These are phyloP conservation scores for Austroboletus novae-zelandiae DNA, from an alignment of 1,284 basidiomycete species.

Conservation along the genomic window DNA sequence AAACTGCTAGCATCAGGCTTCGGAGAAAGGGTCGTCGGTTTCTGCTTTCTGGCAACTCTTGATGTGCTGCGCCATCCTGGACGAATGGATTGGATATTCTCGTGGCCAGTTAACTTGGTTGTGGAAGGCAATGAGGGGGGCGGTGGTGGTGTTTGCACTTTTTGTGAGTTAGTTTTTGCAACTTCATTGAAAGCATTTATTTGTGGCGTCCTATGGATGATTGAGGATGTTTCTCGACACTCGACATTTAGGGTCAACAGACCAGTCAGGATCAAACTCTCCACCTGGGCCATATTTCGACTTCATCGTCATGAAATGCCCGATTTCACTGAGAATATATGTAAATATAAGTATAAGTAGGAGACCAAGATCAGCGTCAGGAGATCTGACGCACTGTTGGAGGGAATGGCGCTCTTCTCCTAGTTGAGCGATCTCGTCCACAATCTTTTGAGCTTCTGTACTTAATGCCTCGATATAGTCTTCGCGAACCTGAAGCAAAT, in stretches of 20 bases:
- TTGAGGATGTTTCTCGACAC: background rate
- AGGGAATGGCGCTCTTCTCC: background rate
- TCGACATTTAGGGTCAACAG: constrained; percentile 12
- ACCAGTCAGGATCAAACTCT: constrained; percentile 74
- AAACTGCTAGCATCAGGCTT: no score
- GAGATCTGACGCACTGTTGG: background rate
- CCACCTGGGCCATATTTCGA: constrained; percentile 74
- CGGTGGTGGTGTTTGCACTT: no score
- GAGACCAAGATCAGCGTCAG: background rate
- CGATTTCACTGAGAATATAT: constrained; percentile 33
- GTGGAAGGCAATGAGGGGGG: no score
- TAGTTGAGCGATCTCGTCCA: background rate
- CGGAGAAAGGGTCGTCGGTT: no score
- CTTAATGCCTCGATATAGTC: background rate
- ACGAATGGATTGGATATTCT: no score
- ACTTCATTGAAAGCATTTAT: no score
- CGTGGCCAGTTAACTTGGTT: no score
- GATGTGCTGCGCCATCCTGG: no score
- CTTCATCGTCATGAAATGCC: constrained; percentile 60
- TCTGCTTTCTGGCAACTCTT: no score
- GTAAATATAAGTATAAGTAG: background rate
- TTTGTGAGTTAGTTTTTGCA: no score
- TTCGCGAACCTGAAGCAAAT: background rate
- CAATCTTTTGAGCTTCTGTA: background rate
- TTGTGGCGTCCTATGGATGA: background rate